Percentiles rank a stretch among this genome's conserved stretches.
Conservation (phyloP, 2,329 filamentous ascomycete species). For the Chaetomium sp. region DNA sequence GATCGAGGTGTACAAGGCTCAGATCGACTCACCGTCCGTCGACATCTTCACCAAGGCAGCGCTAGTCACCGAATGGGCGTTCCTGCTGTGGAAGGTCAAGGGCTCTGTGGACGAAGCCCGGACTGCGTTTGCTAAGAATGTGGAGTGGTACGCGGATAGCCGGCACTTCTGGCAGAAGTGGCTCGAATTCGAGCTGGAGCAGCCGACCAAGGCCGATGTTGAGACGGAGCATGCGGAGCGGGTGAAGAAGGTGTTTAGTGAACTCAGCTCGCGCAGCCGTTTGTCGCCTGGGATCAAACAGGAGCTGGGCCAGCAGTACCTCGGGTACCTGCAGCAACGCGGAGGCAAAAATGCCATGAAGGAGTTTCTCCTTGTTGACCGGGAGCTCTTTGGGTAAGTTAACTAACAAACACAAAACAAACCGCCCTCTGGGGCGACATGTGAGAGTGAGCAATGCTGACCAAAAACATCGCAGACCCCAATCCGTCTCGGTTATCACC, state of each 20-base stretch:
- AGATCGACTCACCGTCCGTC: slow-evolving; percentile 66
- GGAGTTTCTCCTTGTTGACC: slow-evolving; percentile 76
- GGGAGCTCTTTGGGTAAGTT: slow-evolving; percentile 75
- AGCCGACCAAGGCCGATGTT: slow-evolving; percentile 60
- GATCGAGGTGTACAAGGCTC: slow-evolving; percentile 72
- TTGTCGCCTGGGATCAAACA: slow-evolving; percentile 62
- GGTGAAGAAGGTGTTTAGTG: slow-evolving; percentile 74
- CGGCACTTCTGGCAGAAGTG: slow-evolving; percentile 85
- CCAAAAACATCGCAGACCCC: slow-evolving; percentile 32
- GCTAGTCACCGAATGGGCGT: slow-evolving; percentile 82
- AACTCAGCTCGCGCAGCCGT: slow-evolving; percentile 66
- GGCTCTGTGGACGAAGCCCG: slow-evolving; percentile 75
- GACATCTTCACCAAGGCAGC: slow-evolving; percentile 78
- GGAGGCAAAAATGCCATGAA: slow-evolving; percentile 79
- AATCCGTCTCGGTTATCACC: slow-evolving; percentile 38
- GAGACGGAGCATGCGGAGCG: slow-evolving; percentile 62
- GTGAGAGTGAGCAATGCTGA: slow-evolving; percentile 5
- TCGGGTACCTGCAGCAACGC: slow-evolving; percentile 75
- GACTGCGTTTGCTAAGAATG: slow-evolving; percentile 73
- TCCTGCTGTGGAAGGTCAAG: slow-evolving; percentile 80
- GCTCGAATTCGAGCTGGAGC: slow-evolving; percentile 80
- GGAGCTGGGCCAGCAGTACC: slow-evolving; percentile 70
- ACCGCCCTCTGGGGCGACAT: not conserved
- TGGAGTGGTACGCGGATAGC: slow-evolving; percentile 79
- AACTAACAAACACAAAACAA: not conserved